Base-by-base conservation (phyloP, 306 rosid genomes). In the Lathyrus oleraceus region DNA sequence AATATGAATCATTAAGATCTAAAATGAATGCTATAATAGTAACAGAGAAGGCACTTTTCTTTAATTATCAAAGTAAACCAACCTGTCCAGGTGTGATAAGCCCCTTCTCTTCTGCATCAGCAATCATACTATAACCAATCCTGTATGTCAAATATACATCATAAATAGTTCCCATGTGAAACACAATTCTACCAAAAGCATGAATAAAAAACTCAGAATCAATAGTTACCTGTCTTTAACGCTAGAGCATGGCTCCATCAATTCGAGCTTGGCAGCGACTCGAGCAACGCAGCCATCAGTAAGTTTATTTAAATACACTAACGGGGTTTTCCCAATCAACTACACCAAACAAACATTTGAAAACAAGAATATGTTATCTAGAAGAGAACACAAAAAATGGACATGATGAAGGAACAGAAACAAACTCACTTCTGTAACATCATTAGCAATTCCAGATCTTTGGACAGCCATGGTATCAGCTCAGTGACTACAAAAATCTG, bases 71-170 rank as follows among this genome's bases (percentile, higher is more conserved):
- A 76, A 58, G 44, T 78, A 49, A 40, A 80, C 87, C 73, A 80
- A 89, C 93, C 93, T 87, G 20, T 57, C 89, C 91, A 7, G 91
- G 93, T 14, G 86, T 78, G 71, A 89, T 87, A 49, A 82, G 85
- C 16, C 91, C 89, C 76, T 84, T 87, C 7, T 70, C 94, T 78
- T 87, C 94, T 10, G 91, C 94, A 82, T 87, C 96, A 7, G 88
- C 76, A 79, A 90, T 90, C 96, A 87, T 90, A 44, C 96, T 87
- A 47, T 84, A 90, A 16, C 94, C 96, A 77, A 90, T 87, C 83
- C 91, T 87, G 82, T 65, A 72, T 48, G 30, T 44, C 32, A 71
- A 15, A 70, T 47, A 36, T 14, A 25, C 14, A 38, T 8, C 7
- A 53, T 10, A 39, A 15, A 63, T 80, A 69, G 79, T 49, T 39